Percentiles rank a stretch among this genome's conserved stretches.
These are phyloP conservation scores for Triglochin maritima DNA, from an alignment of 106 monocot species.

Conservation along the genomic window DNA sequence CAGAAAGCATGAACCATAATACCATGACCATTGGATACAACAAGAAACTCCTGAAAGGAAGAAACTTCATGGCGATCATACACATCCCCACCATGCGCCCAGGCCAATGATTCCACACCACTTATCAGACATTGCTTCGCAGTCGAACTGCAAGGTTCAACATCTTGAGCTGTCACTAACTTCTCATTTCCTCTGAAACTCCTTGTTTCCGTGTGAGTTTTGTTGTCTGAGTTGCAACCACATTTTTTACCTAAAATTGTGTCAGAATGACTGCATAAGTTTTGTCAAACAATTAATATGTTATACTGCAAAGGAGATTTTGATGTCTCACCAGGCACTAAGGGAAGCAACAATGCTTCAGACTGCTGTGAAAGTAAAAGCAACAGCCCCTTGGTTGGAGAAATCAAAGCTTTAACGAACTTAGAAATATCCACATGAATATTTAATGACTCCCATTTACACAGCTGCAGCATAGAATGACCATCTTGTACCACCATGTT, in stretches of 20 bases:
- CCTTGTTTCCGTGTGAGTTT: not conserved
- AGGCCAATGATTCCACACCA: slow-evolving; percentile 61
- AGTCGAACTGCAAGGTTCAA: not conserved
- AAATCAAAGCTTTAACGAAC: slow-evolving; percentile 57
- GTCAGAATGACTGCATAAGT: not conserved
- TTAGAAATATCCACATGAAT: slow-evolving; percentile 46
- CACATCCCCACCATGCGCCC: slow-evolving; percentile 56
- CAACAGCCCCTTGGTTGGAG: slow-evolving; percentile 57
- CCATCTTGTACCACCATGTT: slow-evolving; percentile 23
- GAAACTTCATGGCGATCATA: slow-evolving; percentile 32
- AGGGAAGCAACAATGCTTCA: slow-evolving; percentile 57
- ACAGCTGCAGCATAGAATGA: slow-evolving; percentile 51
- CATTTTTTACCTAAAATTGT: not conserved
- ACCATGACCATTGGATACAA: slow-evolving; percentile 36
- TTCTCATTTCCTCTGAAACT: not conserved
- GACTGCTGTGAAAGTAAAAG: slow-evolving; percentile 47
- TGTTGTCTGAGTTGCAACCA: not conserved
- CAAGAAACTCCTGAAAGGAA: slow-evolving; percentile 57
- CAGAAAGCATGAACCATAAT: slow-evolving; percentile 66
- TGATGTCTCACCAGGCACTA: slow-evolving; percentile 28
- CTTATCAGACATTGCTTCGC: slow-evolving; percentile 28
- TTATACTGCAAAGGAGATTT: not conserved
- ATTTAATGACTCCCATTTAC: slow-evolving; percentile 36
- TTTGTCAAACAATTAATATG: not conserved
- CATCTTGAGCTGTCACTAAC: not conserved